Conservation (phyloP, 164 flowering plant genomes). For the Taxillus chinensis region DNA sequence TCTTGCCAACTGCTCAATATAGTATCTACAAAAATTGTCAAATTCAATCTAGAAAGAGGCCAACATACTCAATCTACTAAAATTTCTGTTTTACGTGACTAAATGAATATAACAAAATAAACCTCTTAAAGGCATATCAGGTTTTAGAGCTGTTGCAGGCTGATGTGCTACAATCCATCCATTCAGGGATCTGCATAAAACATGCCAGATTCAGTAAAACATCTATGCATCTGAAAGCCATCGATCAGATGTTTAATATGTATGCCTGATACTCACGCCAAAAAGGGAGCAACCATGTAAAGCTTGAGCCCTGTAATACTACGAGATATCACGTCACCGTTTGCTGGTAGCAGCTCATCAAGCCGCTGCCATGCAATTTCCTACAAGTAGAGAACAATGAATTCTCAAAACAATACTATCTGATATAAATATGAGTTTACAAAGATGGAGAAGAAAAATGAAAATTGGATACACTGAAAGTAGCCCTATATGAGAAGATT, state of each 20-base stretch:
- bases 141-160: slow-evolving; percentile 37
- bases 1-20: too few relatives aligned
- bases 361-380: slow-evolving; percentile 94
- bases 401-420: neutral
- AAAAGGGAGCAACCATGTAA: slow-evolving; percentile 91
- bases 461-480: too few relatives aligned
- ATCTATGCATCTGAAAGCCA: neutral
- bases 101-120: neutral
- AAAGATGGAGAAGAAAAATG: too few relatives aligned
- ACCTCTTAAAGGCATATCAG: slow-evolving; percentile 62
- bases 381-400: slow-evolving; percentile 26
- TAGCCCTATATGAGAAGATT: too few relatives aligned
- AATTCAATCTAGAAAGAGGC: neutral
- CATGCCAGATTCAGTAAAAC: slow-evolving; percentile 1
- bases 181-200: slow-evolving; percentile 56
- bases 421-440: neutral
- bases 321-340: slow-evolving; percentile 64
- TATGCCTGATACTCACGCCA: slow-evolving; percentile 39
- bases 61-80: neutral
- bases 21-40: neutral
- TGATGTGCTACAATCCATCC: slow-evolving; percentile 67
- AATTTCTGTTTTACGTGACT: neutral
- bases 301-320: slow-evolving; percentile 71
- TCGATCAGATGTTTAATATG: neutral
- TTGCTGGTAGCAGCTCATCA: slow-evolving; percentile 74